Percentiles rank a stretch among this genome's conserved stretches.
These are phyloP conservation scores for Sporothrix mexicana DNA, from an alignment of 2,329 filamentous ascomycete species.

Conservation along the genomic window DNA sequence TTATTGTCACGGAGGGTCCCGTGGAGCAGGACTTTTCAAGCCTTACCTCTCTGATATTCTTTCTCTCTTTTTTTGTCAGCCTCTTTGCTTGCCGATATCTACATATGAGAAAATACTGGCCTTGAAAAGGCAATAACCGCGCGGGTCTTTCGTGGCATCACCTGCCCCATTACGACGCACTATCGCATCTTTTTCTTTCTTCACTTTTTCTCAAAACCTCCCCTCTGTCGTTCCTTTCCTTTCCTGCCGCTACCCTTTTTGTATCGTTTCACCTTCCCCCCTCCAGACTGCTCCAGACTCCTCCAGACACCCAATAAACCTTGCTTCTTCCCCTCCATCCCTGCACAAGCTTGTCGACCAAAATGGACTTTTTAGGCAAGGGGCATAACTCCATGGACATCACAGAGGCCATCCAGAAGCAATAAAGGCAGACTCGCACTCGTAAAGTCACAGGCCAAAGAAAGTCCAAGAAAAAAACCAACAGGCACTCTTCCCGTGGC, in stretches of 20 bases:
- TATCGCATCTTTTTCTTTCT: neutral
- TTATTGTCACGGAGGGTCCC: neutral
- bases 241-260: neutral
- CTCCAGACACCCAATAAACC: neutral
- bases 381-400: neutral
- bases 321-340: constrained; percentile 23
- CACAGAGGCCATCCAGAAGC: no score
- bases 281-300: no score
- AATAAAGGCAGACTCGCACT: no score
- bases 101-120: no score
- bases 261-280: neutral
- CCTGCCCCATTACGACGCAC: no score
- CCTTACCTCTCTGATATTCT: no score
- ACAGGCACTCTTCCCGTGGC: constrained; percentile 3
- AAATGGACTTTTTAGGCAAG: constrained; percentile 11
- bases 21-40: neutral
- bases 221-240: neutral
- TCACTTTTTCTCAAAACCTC: no score
- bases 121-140: no score
- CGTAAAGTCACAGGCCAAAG: no score
- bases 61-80: no score
- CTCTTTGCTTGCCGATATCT: no score
- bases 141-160: neutral
- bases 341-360: constrained; percentile 17
- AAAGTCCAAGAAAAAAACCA: neutral